These are phyloP conservation scores for Dendrothele bispora DNA, from an alignment of 768 basidiomycete genomes.

Conservation along the genomic window DNA sequence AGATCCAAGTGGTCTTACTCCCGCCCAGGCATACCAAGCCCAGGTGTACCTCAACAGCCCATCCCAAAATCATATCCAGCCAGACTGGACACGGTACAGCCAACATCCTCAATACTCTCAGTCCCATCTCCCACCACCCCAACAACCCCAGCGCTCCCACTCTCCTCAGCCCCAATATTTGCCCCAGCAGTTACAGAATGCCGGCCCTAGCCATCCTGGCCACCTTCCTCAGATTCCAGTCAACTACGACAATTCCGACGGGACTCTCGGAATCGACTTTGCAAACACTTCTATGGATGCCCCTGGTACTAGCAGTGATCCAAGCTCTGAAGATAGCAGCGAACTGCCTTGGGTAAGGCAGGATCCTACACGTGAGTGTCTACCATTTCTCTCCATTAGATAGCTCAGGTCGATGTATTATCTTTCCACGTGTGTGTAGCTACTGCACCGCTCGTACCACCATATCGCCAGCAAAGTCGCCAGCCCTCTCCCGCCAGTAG, in stretches of 20 bases:
- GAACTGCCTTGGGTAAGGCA: slow-evolving; percentile 60
- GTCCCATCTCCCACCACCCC: slow-evolving; percentile 20
- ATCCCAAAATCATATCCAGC: slow-evolving; percentile 24
- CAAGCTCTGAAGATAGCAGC: slow-evolving; percentile 48
- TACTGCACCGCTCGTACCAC: not conserved
- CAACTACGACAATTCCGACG: slow-evolving; percentile 58
- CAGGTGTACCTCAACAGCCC: slow-evolving; percentile 60
- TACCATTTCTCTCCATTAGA: slow-evolving; percentile 8
- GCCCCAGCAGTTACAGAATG: slow-evolving; percentile 2
- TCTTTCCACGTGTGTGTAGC: slow-evolving; percentile 25
- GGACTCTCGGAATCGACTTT: slow-evolving; percentile 61
- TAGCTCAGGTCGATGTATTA: slow-evolving; percentile 25
- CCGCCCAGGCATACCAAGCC: slow-evolving; percentile 80
- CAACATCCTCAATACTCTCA: slow-evolving; percentile 25
- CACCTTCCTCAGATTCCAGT: slow-evolving; percentile 23
- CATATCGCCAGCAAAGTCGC: slow-evolving; percentile 16
- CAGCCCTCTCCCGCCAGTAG: slow-evolving; percentile 22
- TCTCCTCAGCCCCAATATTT: slow-evolving; percentile 31
- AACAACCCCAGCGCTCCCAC: slow-evolving; percentile 31
- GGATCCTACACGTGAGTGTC: slow-evolving; percentile 43
- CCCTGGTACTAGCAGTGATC: slow-evolving; percentile 31
- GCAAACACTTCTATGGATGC: slow-evolving; percentile 24
- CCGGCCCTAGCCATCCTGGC: not conserved
- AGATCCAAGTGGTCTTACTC: slow-evolving; percentile 58
- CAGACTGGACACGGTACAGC: slow-evolving; percentile 28